Conservation (phyloP, 2,329 filamentous ascomycete species). For the Pyricularia pennisetigena region DNA sequence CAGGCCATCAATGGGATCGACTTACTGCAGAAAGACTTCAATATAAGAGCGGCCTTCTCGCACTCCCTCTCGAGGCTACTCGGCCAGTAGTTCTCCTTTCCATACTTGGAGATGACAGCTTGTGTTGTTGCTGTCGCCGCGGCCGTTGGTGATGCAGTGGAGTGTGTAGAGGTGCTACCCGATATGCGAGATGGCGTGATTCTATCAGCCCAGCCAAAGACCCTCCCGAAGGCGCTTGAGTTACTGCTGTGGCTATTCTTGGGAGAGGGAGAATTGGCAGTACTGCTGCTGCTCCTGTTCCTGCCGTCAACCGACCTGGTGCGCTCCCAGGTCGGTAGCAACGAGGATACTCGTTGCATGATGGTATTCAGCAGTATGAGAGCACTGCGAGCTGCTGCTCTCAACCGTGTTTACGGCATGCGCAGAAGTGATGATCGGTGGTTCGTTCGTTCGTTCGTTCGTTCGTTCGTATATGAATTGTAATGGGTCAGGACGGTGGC, state of each 20-base stretch:
- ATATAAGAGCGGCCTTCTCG: conserved; percentile 81
- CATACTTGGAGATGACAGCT: conserved; percentile 10
- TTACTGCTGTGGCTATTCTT: background rate
- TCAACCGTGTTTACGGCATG: background rate
- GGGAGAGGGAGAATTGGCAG: background rate
- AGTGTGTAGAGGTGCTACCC: background rate
- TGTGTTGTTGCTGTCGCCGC: background rate
- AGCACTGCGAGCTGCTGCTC: background rate
- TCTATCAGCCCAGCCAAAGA: conserved; percentile 58
- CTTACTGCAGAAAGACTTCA: conserved; percentile 72
- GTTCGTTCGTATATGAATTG: background rate
- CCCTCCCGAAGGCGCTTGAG: conserved; percentile 14
- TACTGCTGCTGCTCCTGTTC: conserved; percentile 2
- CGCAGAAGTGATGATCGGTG: background rate
- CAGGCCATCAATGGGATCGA: background rate
- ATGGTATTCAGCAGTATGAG: conserved; percentile 8
- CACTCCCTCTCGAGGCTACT: conserved; percentile 79
- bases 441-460: background rate
- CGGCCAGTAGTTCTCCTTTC: conserved; percentile 23
- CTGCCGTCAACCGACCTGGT: conserved; percentile 13
- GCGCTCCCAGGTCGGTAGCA: conserved; percentile 29
- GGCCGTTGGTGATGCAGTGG: background rate
- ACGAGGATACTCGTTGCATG: conserved; percentile 36
- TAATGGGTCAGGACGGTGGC: conserved; percentile 11
- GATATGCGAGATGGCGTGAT: conserved; percentile 21